Percentiles rank a stretch among this genome's conserved stretches.
phyloP scores from a whole-genome alignment of 768 basidiomycete genomes.

The Cystofilobasidium macerans region DNA sequence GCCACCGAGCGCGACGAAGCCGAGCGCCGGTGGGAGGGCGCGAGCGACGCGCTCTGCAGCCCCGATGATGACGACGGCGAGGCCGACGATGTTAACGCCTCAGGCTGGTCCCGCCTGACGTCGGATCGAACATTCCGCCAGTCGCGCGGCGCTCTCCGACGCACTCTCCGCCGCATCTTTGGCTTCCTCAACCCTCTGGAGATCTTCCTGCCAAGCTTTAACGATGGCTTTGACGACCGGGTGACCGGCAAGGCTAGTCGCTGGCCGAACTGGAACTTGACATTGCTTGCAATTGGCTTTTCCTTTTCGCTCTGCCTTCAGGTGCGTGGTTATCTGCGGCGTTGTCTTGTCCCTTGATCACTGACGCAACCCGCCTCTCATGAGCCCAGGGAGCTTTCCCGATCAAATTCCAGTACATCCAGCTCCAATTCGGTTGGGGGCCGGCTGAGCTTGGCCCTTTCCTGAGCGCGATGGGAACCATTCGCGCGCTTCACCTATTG shows the following conservation, averaged over 20 bases:
- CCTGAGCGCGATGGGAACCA: constrained; percentile 45
- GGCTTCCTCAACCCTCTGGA: constrained; percentile 53
- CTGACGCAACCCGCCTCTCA: constrained; percentile 10
- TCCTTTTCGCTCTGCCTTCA: constrained; percentile 46
- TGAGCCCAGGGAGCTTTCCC: constrained; percentile 48
- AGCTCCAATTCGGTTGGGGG: constrained; percentile 53
- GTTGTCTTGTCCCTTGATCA: background rate
- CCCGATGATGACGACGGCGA: no score
- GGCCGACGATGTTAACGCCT: constrained; percentile 22
- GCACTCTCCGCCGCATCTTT: constrained; percentile 37
- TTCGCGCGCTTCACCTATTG: constrained; percentile 50
- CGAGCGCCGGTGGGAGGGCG: constrained; percentile 36
- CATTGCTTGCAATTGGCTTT: constrained; percentile 48
- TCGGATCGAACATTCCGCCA: constrained; percentile 25
- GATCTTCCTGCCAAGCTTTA: constrained; percentile 47
- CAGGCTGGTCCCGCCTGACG: constrained; percentile 30
- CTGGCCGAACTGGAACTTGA: constrained; percentile 57
- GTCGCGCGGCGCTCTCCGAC: constrained; percentile 31
- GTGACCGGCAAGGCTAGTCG: constrained; percentile 28
- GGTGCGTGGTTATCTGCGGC: no score
- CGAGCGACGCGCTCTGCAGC: constrained; percentile 28
- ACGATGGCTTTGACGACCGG: background rate
- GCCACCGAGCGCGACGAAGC: constrained; percentile 29
- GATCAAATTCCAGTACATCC: constrained; percentile 57
- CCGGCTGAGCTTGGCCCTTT: constrained; percentile 43